phyloP scores from a whole-genome alignment of 805 yeast species.

The Nakazawaea ambrosiae region DNA sequence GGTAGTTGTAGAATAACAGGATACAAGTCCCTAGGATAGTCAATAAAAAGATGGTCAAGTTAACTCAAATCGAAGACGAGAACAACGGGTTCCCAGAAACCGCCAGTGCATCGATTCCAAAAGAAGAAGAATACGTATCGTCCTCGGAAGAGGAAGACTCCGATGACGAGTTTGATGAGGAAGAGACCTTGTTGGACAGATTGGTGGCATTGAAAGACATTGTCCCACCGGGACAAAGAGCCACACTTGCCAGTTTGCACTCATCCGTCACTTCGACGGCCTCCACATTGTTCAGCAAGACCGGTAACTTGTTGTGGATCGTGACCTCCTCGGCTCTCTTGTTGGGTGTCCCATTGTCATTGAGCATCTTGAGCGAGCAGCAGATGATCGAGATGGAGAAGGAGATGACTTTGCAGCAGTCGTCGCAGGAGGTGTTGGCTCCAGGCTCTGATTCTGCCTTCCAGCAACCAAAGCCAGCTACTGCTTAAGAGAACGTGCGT shows the following conservation, averaged over 20 bases:
- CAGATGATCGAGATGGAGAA: slow-evolving; percentile 92
- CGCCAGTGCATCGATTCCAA: slow-evolving; percentile 22
- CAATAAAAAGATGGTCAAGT: slow-evolving; percentile 59
- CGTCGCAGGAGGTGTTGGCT: slow-evolving; percentile 67
- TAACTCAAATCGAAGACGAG: slow-evolving; percentile 66
- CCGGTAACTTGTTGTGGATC: slow-evolving; percentile 81
- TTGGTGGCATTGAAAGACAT: slow-evolving; percentile 87
- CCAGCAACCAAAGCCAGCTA: slow-evolving; percentile 16
- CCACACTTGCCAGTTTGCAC: slow-evolving; percentile 22
- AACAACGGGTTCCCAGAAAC: slow-evolving; percentile 17
- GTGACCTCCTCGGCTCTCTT: slow-evolving; percentile 76
- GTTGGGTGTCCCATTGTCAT: slow-evolving; percentile 87
- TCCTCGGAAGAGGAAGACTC: slow-evolving; percentile 38
- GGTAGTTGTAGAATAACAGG: no score
- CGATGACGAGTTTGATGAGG: slow-evolving; percentile 73
- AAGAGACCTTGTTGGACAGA: slow-evolving; percentile 85
- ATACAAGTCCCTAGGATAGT: no score
- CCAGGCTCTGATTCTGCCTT: slow-evolving; percentile 51
- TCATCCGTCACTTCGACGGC: slow-evolving; percentile 33
- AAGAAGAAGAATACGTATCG: slow-evolving; percentile 28
- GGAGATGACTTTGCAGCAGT: slow-evolving; percentile 77
- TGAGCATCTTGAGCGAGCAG: slow-evolving; percentile 86
- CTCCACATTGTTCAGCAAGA: slow-evolving; percentile 41
- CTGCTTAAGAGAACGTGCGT: no score
- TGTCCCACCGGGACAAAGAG: slow-evolving; percentile 81